phyloP scores from a whole-genome alignment of 2,329 filamentous ascomycete genomes.

The Escovopsis sp. region DNA sequence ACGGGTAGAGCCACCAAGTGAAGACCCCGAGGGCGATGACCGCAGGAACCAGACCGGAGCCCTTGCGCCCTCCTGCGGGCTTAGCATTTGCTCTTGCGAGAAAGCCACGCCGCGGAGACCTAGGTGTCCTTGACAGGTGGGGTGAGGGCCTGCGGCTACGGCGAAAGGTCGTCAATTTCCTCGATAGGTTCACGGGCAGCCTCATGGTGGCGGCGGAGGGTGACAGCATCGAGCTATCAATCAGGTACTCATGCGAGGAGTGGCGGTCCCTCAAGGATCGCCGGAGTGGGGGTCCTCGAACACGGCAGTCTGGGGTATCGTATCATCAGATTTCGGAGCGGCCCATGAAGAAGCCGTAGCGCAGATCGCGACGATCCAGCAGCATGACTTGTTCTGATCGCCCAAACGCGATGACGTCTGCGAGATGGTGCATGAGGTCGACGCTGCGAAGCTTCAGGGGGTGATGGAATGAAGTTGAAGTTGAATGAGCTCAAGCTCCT shows the following conservation, averaged over 20 bases:
- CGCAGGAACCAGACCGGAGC: conserved; percentile 16
- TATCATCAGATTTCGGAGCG: too few species aligned
- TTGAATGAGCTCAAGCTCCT: too few species aligned
- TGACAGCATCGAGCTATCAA: not conserved
- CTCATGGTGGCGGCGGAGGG: conserved; percentile 5
- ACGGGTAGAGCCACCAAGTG: conserved; percentile 29
- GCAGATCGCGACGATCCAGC: too few species aligned
- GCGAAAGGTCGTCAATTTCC: conserved; percentile 4
- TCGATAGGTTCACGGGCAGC: conserved; percentile 3
- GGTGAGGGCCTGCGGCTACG: conserved; percentile 1
- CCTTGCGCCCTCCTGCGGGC: conserved; percentile 3
- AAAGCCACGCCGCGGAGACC: conserved; percentile 9
- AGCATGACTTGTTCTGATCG: too few species aligned
- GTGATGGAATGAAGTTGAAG: too few species aligned
- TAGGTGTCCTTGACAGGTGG: conserved; percentile 4
- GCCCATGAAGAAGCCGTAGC: too few species aligned
- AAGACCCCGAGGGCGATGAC: conserved; percentile 23
- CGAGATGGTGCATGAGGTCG: too few species aligned
- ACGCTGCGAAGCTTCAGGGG: too few species aligned
- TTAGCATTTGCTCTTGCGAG: conserved; percentile 10
- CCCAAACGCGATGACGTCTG: too few species aligned
- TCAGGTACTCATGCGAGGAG: too few species aligned
- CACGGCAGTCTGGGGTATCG: not conserved
- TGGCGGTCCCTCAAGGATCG: too few species aligned
- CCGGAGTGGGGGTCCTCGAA: too few species aligned